Evolutionary conservation across 192 early-diverging fungal species (phyloP).

Genomic region (Mortierella antarctica): DNA sequence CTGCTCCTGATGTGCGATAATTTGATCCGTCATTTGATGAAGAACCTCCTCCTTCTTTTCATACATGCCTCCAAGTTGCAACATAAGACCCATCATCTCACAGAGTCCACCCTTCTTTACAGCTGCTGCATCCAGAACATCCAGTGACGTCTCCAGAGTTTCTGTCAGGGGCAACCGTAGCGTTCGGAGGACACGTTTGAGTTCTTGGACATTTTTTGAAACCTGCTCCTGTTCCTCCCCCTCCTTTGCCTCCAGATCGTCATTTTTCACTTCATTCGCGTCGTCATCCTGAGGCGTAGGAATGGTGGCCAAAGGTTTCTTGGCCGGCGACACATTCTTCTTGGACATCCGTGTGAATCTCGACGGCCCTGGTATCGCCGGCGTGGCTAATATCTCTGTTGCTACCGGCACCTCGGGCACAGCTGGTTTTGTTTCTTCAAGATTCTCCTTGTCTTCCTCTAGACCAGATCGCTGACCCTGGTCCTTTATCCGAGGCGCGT

Average conservation of each 20-base stretch:
- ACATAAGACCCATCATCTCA: constrained; percentile 23
- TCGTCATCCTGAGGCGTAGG: constrained; percentile 35
- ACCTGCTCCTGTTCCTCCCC: not conserved
- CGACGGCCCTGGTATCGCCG: constrained; percentile 15
- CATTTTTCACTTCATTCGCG: not conserved
- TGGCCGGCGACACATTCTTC: constrained; percentile 11
- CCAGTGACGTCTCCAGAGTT: constrained; percentile 19
- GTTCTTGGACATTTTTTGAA: constrained; percentile 18
- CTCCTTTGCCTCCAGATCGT: not conserved
- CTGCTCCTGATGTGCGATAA: constrained; percentile 21
- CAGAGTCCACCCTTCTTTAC: constrained; percentile 32
- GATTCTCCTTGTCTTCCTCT: not conserved
- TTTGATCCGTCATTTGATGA: constrained; percentile 43
- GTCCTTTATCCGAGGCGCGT: not conserved
- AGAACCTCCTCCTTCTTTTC: constrained; percentile 46
- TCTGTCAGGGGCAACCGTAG: constrained; percentile 23
- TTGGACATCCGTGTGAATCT: constrained; percentile 43
- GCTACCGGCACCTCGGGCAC: not conserved
- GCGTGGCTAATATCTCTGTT: not conserved
- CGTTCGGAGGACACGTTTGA: constrained; percentile 15
- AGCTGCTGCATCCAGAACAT: constrained; percentile 2
- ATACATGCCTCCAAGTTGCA: constrained; percentile 25
- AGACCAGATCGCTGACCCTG: not conserved
- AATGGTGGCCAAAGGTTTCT: constrained; percentile 22
- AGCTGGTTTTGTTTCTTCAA: not conserved